Evolutionary conservation across 2,329 filamentous ascomycete species (phyloP).

Genomic region (Aspergillus novoparasiticus): DNA sequence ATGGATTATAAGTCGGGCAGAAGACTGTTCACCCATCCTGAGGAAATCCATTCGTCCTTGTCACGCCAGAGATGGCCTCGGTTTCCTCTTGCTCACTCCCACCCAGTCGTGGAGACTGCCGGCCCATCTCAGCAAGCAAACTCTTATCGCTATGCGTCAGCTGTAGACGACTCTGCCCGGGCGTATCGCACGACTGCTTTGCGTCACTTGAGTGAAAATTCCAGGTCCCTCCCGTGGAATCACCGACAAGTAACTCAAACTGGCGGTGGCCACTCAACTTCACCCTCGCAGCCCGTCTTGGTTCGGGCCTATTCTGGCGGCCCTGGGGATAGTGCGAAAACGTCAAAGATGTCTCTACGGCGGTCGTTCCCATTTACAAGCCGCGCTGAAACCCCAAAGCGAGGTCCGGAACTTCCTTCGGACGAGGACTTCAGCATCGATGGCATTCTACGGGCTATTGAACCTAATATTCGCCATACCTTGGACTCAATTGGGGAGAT

Average conservation of each 20-base stretch:
- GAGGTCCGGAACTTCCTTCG: slow-evolving; percentile 45
- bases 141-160: slow-evolving; percentile 27
- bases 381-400: slow-evolving; percentile 22
- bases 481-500: slow-evolving; percentile 66
- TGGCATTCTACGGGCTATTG: slow-evolving; percentile 58
- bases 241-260: slow-evolving; percentile 26
- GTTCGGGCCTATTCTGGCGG: slow-evolving; percentile 46
- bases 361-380: slow-evolving; percentile 34
- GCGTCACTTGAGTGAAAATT: slow-evolving; percentile 35
- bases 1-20: slow-evolving; percentile 40
- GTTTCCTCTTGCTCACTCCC: slow-evolving; percentile 28
- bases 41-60: slow-evolving; percentile 31
- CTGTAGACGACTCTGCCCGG: slow-evolving; percentile 35
- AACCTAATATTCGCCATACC: slow-evolving; percentile 60
- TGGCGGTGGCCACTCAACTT: slow-evolving; percentile 29
- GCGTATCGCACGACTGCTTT: slow-evolving; percentile 35
- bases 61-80: slow-evolving; percentile 36
- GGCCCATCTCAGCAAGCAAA: slow-evolving; percentile 26
- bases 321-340: slow-evolving; percentile 31
- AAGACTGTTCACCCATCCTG: slow-evolving; percentile 28
- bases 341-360: slow-evolving; percentile 36
- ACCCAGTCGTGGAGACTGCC: slow-evolving; percentile 22
- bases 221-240: slow-evolving; percentile 29
- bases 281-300: slow-evolving; percentile 46
- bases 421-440: slow-evolving; percentile 59